Base-by-base conservation (phyloP, 768 basidiomycete genomes). In the Xerocomus potaroensis region DNA sequence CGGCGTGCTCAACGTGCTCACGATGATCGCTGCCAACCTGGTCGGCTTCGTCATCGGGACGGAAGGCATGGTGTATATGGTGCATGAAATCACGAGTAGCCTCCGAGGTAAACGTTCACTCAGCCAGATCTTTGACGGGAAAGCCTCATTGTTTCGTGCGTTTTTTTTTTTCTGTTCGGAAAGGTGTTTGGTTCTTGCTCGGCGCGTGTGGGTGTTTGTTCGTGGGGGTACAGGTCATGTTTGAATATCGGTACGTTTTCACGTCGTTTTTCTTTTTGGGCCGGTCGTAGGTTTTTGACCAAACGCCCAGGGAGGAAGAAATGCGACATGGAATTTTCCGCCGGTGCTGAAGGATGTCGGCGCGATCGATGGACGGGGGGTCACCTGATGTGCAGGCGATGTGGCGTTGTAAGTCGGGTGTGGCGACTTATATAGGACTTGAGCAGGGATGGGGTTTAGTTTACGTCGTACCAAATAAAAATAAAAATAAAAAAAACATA, bases 21-120 rank as follows among this genome's bases (percentile, higher is more conserved):
- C 90, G 69, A 90, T 98, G 91, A 84, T 91, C 78, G 63, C 77
- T 0, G 96, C 92, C 19, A 98, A 99, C 65, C 77, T 98, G 9
- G 83, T 98, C 4, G 96, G 96, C 2, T 98, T 99, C 61, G 95
- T 92, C 11, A 75, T 97, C 37, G 94, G 94, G 2, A 69, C 80
- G 0, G 91, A 96, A 5, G 93, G 93, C 0, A 75, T 84, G 31
- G 61, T 66, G 33, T 84, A 85, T 61, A 79, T 97, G 63, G 62
- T 80, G 5, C 50, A 64, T 5, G 72, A 84, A 61, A 63, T 98
- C 30, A 65, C 81, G 40, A 79, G 80, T 5, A 83, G 79, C n/a
- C 71, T 69, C 54, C 71, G 78, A 62, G 94, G 93, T 85, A 54
- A 62, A n/a, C n/a, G 30, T 46, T 47, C 35, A 21, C 38, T 5